Evolutionary conservation across 2,329 filamentous ascomycete species (phyloP), one percentile per base, ranked within the genome.

Genomic region (Fusarium penzigii): DNA sequence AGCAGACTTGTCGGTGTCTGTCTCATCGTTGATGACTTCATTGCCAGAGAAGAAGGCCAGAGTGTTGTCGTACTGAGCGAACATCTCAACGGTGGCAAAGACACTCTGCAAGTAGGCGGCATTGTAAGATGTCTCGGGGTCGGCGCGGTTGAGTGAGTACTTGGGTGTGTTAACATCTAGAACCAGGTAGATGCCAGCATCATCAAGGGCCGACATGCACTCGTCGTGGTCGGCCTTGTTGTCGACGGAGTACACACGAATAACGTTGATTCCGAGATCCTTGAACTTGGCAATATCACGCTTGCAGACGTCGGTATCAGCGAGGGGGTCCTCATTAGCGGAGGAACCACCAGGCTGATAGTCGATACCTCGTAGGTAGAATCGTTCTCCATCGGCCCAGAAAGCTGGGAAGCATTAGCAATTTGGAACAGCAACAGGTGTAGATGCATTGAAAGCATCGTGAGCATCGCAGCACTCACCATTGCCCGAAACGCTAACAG

Each of bases 221-320:
- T 85, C 81, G 65, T 92, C 86, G 75, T 97, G 92, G 72, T 87
- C 75, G 63, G 79, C 76, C 46, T 86, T 86, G 81, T 96, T 96
- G 79, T 97, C 92, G 62, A 95, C 86, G 14, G 88, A 91, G 81
- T 96, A 97, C 56, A 96, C 89, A 72, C 92, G 92, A 68, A 97
- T 80, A 25, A 91, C 92, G 80, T 97, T 97, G 75, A 96, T 78
- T 44, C 92, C 91, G 46, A 97, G 80, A 61, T 91, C 83, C 78
- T 90, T 83, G 84, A 96, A 96, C 70, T 90, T 79, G 46, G 76
- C 74, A 63, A 96, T 88, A 68, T 96, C 91, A 59, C 92, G 88
- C 71, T 83, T 81, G 83, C 92, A 96, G 66, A 80, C 75, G 4
- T 72, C 72, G 20, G 77, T 68, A 65, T 95, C 86, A 56, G 89